A percentile compares a stretch with the other conserved stretches of the same genome.
phyloP scores from a whole-genome alignment of 768 basidiomycete genomes.

The Floccularia luteovirens region DNA sequence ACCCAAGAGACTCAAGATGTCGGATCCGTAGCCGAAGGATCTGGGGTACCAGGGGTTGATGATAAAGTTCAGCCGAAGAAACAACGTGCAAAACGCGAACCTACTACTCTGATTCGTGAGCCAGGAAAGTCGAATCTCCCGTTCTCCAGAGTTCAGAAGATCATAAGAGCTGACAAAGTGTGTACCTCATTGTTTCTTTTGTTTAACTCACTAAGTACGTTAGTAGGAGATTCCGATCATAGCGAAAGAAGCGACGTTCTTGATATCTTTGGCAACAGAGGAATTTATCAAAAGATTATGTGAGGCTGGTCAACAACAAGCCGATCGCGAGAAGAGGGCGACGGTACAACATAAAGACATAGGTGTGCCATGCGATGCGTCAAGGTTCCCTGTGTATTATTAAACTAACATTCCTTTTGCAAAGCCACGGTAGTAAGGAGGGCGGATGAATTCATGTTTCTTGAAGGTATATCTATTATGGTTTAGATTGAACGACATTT shows the following conservation, averaged over 20 bases:
- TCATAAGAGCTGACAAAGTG: conserved; percentile 83
- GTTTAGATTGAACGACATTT: not conserved
- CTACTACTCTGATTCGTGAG: conserved; percentile 18
- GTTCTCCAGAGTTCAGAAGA: conserved; percentile 71
- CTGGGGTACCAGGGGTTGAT: too few relatives aligned
- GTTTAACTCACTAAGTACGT: conserved; percentile 1
- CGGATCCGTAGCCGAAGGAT: too few relatives aligned
- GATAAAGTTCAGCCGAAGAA: conserved; percentile 15
- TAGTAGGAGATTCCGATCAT: conserved; percentile 68
- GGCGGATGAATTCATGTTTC: conserved; percentile 71
- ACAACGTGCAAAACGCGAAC: conserved; percentile 19
- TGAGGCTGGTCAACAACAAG: conserved; percentile 63
- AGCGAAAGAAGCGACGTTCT: conserved; percentile 69
- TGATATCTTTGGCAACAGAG: conserved; percentile 81
- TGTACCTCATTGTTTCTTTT: conserved; percentile 7
- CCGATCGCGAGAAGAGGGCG: conserved; percentile 61
- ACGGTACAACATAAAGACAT: conserved; percentile 78
- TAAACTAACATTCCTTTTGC: not conserved
- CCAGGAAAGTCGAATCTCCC: conserved; percentile 71
- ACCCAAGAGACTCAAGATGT: too few relatives aligned
- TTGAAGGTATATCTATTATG: conserved; percentile 47
- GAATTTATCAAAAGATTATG: conserved; percentile 77
- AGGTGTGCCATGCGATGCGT: conserved; percentile 35
- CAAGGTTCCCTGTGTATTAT: not conserved
- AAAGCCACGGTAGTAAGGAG: conserved; percentile 50